Conservation (phyloP, 2,329 filamentous ascomycete species). For the Alternaria angustiovoidea region DNA sequence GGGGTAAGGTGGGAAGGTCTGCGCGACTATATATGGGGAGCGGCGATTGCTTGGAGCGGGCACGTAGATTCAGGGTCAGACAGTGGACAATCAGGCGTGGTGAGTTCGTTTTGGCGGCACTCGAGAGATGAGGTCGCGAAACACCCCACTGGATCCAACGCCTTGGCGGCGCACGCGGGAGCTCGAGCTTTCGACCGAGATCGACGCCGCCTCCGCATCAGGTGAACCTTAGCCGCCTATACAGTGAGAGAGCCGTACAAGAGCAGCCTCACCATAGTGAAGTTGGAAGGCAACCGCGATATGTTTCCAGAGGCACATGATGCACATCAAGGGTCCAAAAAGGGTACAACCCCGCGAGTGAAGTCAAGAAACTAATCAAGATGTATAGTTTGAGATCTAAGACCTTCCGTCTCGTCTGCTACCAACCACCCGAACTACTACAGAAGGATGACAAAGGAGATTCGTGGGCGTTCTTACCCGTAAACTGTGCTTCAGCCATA, state of each 20-base stretch:
- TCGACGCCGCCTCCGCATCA: constrained; percentile 26
- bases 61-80: constrained; percentile 17
- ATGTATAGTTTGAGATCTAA: constrained; percentile 10
- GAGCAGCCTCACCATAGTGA: neutral
- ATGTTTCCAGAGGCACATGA: neutral
- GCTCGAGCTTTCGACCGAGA: constrained; percentile 33
- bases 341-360: neutral
- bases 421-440: constrained; percentile 6
- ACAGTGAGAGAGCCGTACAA: neutral
- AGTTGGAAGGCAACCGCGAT: neutral
- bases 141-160: constrained; percentile 36
- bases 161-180: constrained; percentile 38
- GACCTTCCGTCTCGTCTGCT: constrained; percentile 5
- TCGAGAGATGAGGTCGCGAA: constrained; percentile 37
- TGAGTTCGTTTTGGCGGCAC: constrained; percentile 27
- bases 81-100: constrained; percentile 26
- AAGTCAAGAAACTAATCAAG: constrained; percentile 2
- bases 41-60: constrained; percentile 17
- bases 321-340: constrained; percentile 1
- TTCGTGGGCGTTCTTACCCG: constrained; percentile 31
- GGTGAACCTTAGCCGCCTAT: constrained; percentile 16
- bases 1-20: constrained; percentile 10
- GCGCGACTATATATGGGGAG: constrained; percentile 12
- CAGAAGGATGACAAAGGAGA: constrained; percentile 39
- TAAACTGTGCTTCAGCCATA: constrained; percentile 14